These are phyloP conservation scores for Cadophora sp. DNA, from an alignment of 2,329 filamentous ascomycete species.

Conservation along the genomic window DNA sequence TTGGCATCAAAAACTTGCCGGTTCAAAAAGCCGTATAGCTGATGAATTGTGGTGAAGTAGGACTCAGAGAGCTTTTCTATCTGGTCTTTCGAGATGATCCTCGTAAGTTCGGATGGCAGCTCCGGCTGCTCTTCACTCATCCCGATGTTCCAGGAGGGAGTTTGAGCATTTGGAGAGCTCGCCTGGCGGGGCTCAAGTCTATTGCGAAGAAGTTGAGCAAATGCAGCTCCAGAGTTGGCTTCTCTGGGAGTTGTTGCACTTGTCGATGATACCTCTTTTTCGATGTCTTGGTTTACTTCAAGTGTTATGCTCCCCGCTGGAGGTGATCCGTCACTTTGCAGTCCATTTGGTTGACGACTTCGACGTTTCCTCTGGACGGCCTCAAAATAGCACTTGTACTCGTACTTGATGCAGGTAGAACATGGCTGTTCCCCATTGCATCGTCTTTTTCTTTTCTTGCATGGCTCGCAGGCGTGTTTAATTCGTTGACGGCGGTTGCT, in stretches of 20 bases:
- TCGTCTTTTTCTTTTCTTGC: conserved; percentile 20
- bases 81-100: conserved; percentile 17
- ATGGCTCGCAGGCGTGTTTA: conserved; percentile 21
- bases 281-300: neutral
- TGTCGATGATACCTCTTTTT: neutral
- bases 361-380: conserved; percentile 20
- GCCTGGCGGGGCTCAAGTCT: conserved; percentile 19
- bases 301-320: neutral
- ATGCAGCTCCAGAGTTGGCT: conserved; percentile 7
- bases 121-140: conserved; percentile 21
- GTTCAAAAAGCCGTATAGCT: conserved; percentile 19
- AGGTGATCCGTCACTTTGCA: neutral
- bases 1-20: conserved; percentile 17
- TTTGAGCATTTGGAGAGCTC: neutral
- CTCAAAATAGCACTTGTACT: conserved; percentile 20
- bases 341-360: conserved; percentile 16
- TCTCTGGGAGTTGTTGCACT: conserved; percentile 15
- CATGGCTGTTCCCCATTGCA: conserved; percentile 20
- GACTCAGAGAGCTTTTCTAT: conserved; percentile 16
- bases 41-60: conserved; percentile 14
- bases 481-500: conserved; percentile 15
- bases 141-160: conserved; percentile 15
- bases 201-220: conserved; percentile 16
- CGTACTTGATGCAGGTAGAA: conserved; percentile 16
- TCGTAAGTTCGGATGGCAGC: conserved; percentile 10